Evolutionary conservation across 2,329 filamentous ascomycete species (phyloP), one percentile per base, ranked within the genome.

Genomic region (Stromatinia cepivora): DNA sequence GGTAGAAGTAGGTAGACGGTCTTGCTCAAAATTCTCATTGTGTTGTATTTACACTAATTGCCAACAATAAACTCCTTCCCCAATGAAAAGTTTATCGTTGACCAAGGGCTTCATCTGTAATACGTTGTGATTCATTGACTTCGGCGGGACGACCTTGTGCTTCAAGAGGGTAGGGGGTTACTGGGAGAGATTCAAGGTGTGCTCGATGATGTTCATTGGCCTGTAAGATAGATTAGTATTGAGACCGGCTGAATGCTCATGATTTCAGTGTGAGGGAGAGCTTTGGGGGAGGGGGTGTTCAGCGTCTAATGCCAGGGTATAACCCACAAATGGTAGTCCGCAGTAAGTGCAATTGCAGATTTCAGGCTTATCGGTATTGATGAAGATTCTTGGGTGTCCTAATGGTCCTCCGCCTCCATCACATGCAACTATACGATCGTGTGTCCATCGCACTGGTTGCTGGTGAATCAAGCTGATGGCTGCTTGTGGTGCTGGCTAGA

Each of bases 331-430:
- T 76, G 95, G 95, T 74, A 95, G 80, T 66, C 95, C 95, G 80
- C 95, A 99, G 84, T 99, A 99, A 78, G 87, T 90, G 85, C 95
- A 99, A 79, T 85, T 84, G 81, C 88, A 88, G 77, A 99, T 97
- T 84, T 98, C 90, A 56, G 95, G 92, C 86, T 97, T 98, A 82
- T 99, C 95, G 74, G 92, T 90, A 83, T 99, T 99, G 87, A 99
- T 99, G 81, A 93, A 99, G 82, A 99, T 91, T 78, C 88, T 88
- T 63, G 95, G 95, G 81, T 99, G 95, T 56, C 95, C 95, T 68
- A 92, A 84, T 45, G 94, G 90, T 58, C 94, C 95, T 75, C 94
- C 94, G 70, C 94, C 95, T 70, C 95, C 95, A 77, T 98, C 94
- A 79, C 95, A 99, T 57, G 89, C 89, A 65, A 96, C 94, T 62